Evolutionary conservation across 306 rosid species (phyloP).

Genomic region (Chamaecrista fasciculata): DNA sequence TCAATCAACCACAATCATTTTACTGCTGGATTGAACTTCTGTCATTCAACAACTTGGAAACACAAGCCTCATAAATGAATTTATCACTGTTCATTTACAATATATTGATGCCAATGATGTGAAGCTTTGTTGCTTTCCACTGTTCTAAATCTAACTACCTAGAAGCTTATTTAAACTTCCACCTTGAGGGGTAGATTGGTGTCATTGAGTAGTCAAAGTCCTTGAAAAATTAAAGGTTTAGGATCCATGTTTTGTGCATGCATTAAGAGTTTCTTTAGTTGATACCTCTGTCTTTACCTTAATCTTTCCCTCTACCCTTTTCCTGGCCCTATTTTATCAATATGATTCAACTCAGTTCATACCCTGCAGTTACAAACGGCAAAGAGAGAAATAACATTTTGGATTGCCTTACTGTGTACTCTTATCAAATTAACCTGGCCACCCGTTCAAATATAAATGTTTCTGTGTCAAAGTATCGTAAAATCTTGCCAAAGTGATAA

Average conservation of each 20-base stretch:
- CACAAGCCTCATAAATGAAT: too few relatives aligned
- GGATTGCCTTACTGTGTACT: not conserved
- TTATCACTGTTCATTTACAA: not conserved
- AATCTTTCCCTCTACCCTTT: not conserved
- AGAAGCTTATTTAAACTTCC: not conserved
- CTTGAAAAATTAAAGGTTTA: not conserved
- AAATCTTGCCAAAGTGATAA: not conserved
- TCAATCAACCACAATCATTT: too few relatives aligned
- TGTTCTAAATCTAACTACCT: not conserved
- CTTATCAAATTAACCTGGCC: not conserved
- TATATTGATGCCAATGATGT: not conserved
- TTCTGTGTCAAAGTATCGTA: not conserved
- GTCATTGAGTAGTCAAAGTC: not conserved
- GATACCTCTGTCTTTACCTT: not conserved
- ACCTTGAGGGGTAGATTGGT: not conserved
- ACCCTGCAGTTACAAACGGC: not conserved
- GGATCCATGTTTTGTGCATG: not conserved
- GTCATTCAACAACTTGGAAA: too few relatives aligned
- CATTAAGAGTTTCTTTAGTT: not conserved
- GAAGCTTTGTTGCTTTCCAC: not conserved
- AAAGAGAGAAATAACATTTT: not conserved
- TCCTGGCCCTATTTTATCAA: not conserved
- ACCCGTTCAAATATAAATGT: not conserved
- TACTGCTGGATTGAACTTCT: too few relatives aligned
- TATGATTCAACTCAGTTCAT: not conserved